These are phyloP conservation scores for Sindora glabra DNA, from an alignment of 306 rosid genomes.

Conservation along the genomic window DNA sequence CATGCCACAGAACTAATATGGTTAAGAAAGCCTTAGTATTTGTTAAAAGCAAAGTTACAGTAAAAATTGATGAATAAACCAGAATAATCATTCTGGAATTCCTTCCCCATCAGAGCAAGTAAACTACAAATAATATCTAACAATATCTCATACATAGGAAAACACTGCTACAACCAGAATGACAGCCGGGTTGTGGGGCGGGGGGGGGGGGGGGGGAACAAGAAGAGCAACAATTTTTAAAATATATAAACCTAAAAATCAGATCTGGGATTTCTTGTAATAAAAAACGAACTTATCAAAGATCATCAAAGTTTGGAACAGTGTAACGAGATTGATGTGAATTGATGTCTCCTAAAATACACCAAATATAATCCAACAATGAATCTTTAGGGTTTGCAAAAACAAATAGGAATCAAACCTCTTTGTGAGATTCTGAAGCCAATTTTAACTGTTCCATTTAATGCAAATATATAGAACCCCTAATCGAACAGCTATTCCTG, in stretches of 20 bases:
- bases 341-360: not conserved
- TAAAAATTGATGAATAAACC: not conserved
- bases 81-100: conserved; percentile 5
- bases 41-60: not conserved
- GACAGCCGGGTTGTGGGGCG: too few species aligned
- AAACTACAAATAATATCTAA: not conserved
- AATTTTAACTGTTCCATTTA: conserved; percentile 55
- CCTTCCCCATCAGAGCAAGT: not conserved
- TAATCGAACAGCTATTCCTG: conserved; percentile 35
- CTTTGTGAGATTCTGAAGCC: conserved; percentile 44
- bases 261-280: conserved; percentile 18
- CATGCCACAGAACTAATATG: not conserved
- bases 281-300: too few species aligned
- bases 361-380: not conserved
- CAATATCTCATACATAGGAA: not conserved
- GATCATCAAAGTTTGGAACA: conserved; percentile 22
- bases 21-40: not conserved
- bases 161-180: not conserved
- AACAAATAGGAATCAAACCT: conserved; percentile 47
- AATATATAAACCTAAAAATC: conserved; percentile 13
- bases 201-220: too few species aligned
- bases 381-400: conserved; percentile 18
- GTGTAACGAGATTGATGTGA: conserved; percentile 6
- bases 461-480: conserved; percentile 21
- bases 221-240: not conserved